Evolutionary conservation across 2,329 filamentous ascomycete species (phyloP).

Genomic region (Trichoderma atrobrunneum): DNA sequence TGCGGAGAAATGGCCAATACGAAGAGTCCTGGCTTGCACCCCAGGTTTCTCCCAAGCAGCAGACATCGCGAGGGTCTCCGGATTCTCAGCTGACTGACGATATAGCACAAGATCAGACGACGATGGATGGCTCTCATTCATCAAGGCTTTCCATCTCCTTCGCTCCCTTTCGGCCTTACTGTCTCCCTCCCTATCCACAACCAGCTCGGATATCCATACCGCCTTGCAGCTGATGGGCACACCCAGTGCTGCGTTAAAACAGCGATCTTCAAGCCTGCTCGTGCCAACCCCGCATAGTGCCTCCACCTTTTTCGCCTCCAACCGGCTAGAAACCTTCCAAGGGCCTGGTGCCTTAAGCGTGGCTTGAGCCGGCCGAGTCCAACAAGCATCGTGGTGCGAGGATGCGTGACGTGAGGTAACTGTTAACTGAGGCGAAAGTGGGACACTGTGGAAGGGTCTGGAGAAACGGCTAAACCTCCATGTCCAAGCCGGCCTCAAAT

Average conservation of each 20-base stretch:
- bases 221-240: not conserved
- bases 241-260: not conserved
- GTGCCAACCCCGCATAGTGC: constrained; percentile 14
- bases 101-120: not conserved
- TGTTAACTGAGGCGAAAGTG: constrained; percentile 9
- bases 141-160: not conserved
- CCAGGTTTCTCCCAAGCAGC: not conserved
- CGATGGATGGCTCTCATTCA: not conserved
- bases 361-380: not conserved
- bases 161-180: not conserved
- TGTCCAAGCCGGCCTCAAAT: constrained; percentile 2
- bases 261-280: constrained; percentile 10
- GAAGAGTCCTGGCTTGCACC: not conserved
- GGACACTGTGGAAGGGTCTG: constrained; percentile 13
- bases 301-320: constrained; percentile 12
- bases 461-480: constrained; percentile 8
- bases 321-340: constrained; percentile 1
- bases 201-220: not conserved
- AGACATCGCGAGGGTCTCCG: not conserved
- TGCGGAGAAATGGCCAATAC: not conserved
- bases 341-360: constrained; percentile 16
- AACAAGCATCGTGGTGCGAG: constrained; percentile 11
- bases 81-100: not conserved
- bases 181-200: not conserved
- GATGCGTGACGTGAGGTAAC: constrained; percentile 15